Base-by-base conservation (phyloP, 768 basidiomycete genomes). In the Suillus weaverae region DNA sequence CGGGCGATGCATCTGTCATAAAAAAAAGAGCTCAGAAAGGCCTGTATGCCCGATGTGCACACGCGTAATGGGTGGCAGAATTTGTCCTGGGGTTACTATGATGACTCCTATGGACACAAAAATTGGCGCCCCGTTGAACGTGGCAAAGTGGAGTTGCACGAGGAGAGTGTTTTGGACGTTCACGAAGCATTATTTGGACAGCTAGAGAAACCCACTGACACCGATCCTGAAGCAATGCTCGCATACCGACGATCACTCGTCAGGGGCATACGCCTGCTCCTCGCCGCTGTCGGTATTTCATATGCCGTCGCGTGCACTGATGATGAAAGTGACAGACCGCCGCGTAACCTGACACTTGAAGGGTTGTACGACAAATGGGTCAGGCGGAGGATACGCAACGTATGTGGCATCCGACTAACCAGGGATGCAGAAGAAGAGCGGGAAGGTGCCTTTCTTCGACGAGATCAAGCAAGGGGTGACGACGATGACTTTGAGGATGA, bases 61-160 rank as follows among this genome's bases (percentile, higher is more conserved):
- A 33, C 56, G 54, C 46, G 56, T 2, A 55, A 53, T 16, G 65
- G 63, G 3, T 69, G 68, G 62, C 65, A 66, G 38, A 35, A 63
- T 2, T 61, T 70, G 3, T 64, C 62, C 41, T 70, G 68, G 68
- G 68, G 64, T 10, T 61, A 33, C 39, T 64, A 18, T 26, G 66
- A 69, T 38, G 54, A 67, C 54, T 32, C 57, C n/a, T 55, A 62
- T 2, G 64, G 48, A 10, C 54, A 55, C 30, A n/a, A n/a, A 33
- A 16, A 14, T 16, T 22, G 16, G 64, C 41, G 57, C 14, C 44
- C 56, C 0, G 50, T 66, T 22, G 62, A 70, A 9, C 22, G 41
- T 5, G 66, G 36, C 0, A 39, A 51, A 7, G 18, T 67, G 36
- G 66, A 44, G 22, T 64, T 70, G 7, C 32, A 62, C 44, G 22